A percentile compares a stretch with the other conserved stretches of the same genome.
These are phyloP conservation scores for Jamesozyma rosinii DNA, from an alignment of 805 yeast genomes.

Conservation along the genomic window DNA sequence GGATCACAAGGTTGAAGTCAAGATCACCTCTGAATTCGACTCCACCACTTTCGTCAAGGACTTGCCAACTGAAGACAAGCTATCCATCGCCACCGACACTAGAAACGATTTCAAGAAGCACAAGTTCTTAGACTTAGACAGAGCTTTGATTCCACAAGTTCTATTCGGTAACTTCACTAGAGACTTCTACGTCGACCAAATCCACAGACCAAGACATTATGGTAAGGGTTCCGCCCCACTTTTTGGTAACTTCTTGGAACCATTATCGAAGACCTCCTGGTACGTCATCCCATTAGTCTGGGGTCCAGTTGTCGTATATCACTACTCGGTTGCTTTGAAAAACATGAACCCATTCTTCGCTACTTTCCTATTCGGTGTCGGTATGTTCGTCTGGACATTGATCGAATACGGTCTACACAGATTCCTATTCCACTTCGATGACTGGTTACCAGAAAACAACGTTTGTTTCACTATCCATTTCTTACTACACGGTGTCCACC, in stretches of 20 bases:
- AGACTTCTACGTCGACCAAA: slow-evolving; percentile 89
- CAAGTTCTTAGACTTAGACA: slow-evolving; percentile 75
- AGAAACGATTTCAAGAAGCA: slow-evolving; percentile 62
- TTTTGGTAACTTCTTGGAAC: slow-evolving; percentile 92
- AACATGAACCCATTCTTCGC: slow-evolving; percentile 40
- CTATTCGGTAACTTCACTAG: slow-evolving; percentile 65
- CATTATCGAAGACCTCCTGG: slow-evolving; percentile 88
- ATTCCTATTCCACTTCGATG: slow-evolving; percentile 86
- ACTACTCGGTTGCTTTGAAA: slow-evolving; percentile 50
- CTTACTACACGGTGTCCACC: slow-evolving; percentile 91
- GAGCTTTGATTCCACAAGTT: slow-evolving; percentile 77
- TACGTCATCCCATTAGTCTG: slow-evolving; percentile 81
- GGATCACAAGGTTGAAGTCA: slow-evolving; percentile 52
- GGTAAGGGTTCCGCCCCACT: slow-evolving; percentile 95
- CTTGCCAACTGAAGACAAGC: slow-evolving; percentile 62
- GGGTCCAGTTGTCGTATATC: slow-evolving; percentile 69
- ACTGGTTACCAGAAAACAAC: slow-evolving; percentile 72
- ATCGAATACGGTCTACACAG: slow-evolving; percentile 85
- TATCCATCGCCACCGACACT: slow-evolving; percentile 73
- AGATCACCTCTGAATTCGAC: slow-evolving; percentile 38
- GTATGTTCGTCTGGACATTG: slow-evolving; percentile 89
- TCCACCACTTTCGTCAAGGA: slow-evolving; percentile 47
- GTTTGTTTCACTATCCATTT: slow-evolving; percentile 75
- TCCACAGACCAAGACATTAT: slow-evolving; percentile 95
- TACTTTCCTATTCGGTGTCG: slow-evolving; percentile 55